A percentile compares a stretch with the other conserved stretches of the same genome.
phyloP scores from a whole-genome alignment of 139 green algal genomes.

The Chlamydomonas asymmetrica region DNA sequence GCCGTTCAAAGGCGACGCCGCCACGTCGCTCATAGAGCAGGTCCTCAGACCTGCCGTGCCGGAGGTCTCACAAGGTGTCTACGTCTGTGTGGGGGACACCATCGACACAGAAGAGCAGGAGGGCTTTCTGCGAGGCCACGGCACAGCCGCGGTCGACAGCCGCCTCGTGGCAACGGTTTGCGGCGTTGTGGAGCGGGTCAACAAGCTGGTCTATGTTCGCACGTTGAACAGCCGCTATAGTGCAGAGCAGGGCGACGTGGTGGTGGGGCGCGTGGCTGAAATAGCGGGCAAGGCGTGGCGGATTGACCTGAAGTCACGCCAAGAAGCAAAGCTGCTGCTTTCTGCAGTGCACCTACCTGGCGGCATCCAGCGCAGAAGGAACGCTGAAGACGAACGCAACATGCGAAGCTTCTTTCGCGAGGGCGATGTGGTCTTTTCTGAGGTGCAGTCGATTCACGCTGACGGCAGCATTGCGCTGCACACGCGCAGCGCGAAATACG shows the following conservation, averaged over 20 bases:
- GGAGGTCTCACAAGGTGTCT: too few species aligned
- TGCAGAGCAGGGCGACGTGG: conserved; percentile 80
- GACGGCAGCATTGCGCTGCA: conserved; percentile 83
- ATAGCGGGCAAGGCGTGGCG: conserved; percentile 81
- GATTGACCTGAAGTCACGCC: conserved; percentile 68
- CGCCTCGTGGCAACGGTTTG: conserved; percentile 72
- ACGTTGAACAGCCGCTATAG: conserved; percentile 73
- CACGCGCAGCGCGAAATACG: conserved; percentile 85
- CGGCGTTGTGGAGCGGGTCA: conserved; percentile 75
- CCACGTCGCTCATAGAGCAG: conserved; percentile 10
- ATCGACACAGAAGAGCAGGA: conserved; percentile 45
- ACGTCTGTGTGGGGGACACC: conserved; percentile 39
- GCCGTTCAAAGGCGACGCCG: neutral
- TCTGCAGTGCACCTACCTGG: conserved; percentile 86
- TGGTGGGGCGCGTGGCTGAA: conserved; percentile 79
- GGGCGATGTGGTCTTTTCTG: conserved; percentile 84
- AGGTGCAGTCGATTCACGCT: conserved; percentile 78
- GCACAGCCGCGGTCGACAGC: conserved; percentile 68
- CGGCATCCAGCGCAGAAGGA: conserved; percentile 77
- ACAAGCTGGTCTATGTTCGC: conserved; percentile 83
- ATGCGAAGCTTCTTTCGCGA: conserved; percentile 86
- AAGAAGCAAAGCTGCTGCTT: conserved; percentile 78
- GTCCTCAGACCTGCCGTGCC: conserved; percentile 1
- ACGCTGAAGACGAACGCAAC: conserved; percentile 87
- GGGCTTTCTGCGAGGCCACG: conserved; percentile 67